Conservation (phyloP, 2,329 filamentous ascomycete genomes). For the Aspergillus alliaceus region DNA sequence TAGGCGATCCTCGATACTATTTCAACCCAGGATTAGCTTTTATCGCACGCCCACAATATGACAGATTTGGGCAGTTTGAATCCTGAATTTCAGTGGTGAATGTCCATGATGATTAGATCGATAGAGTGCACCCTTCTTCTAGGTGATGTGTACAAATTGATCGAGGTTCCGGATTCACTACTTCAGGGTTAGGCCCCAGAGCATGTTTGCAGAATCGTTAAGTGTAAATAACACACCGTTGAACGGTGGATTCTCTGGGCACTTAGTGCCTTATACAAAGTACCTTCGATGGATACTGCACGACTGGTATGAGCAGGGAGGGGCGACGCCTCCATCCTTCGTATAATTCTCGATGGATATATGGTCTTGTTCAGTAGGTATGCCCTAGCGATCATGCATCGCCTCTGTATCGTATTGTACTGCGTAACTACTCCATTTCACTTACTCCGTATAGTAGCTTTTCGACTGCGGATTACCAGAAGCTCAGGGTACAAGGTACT, state of each 20-base stretch:
- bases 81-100: not conserved
- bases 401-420: not conserved
- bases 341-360: too few relatives aligned
- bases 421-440: not conserved
- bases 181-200: not conserved
- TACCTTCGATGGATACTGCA: not conserved
- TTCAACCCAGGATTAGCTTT: too few relatives aligned
- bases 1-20: too few relatives aligned
- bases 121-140: too few relatives aligned
- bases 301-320: not conserved
- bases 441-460: too few relatives aligned
- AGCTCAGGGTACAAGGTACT: not conserved
- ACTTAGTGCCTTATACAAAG: not conserved
- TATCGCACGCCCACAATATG: too few relatives aligned
- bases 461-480: too few relatives aligned
- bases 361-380: too few relatives aligned
- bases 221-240: not conserved
- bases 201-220: not conserved
- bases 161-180: not conserved
- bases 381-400: not conserved
- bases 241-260: not conserved
- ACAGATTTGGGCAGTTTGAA: too few relatives aligned
- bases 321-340: not conserved
- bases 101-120: not conserved
- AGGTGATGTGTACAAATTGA: not conserved